Evolutionary conservation across 306 rosid species (phyloP).

Genomic region (Ammopiptanthus mongolicus): DNA sequence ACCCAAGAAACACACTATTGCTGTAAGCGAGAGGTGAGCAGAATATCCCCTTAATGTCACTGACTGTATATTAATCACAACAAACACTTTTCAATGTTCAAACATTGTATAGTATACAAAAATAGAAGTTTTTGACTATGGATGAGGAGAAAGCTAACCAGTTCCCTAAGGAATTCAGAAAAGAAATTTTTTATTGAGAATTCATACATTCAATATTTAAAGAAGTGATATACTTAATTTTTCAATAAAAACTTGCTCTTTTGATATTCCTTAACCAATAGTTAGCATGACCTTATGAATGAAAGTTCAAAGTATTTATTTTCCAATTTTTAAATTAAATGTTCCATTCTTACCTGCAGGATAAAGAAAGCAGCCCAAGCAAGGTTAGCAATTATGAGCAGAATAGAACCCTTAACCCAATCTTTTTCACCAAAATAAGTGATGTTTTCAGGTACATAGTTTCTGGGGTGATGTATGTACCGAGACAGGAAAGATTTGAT

Average conservation of each 20-base stretch:
- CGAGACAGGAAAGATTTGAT: conserved; percentile 46
- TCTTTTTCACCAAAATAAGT: conserved; percentile 36
- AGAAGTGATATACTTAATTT: too few species aligned
- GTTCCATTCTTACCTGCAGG: conserved; percentile 27
- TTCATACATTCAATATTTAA: too few species aligned
- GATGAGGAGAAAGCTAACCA: too few species aligned
- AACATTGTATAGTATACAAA: conserved; percentile 8
- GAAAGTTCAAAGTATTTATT: too few species aligned
- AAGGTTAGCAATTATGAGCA: conserved; percentile 66
- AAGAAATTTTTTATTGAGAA: too few species aligned
- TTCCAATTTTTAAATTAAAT: too few species aligned
- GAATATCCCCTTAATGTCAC: conserved; percentile 63
- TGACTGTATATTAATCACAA: conserved; percentile 36
- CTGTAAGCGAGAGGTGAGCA: conserved; percentile 82
- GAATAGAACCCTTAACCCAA: conserved; percentile 78
- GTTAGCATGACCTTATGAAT: too few species aligned
- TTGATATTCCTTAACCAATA: too few species aligned
- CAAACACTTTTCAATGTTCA: not conserved
- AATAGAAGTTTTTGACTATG: not conserved
- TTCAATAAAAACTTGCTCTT: too few species aligned
- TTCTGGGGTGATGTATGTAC: conserved; percentile 36
- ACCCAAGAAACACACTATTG: conserved; percentile 74
- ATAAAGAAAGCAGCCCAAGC: conserved; percentile 95
- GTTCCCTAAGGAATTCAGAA: too few species aligned
- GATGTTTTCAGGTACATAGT: conserved; percentile 16